Conservation (phyloP, 352 stramenopile genomes). For the Achlya hypogyna region DNA sequence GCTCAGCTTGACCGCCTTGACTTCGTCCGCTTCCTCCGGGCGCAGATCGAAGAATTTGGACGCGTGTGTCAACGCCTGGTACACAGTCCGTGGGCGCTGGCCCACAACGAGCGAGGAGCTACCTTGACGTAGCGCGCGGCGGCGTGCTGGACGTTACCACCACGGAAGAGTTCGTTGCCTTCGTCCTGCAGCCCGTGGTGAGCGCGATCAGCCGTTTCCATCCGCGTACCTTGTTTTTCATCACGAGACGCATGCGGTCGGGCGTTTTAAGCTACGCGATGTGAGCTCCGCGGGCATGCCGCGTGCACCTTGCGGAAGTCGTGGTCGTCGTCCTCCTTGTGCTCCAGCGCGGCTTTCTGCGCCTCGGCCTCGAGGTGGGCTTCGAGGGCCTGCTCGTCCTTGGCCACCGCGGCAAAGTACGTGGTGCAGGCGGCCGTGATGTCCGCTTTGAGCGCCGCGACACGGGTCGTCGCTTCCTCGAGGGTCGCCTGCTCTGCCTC, state of each 20-base stretch:
- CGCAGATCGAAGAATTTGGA: slow-evolving; percentile 90
- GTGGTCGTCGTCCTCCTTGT: slow-evolving; percentile 76
- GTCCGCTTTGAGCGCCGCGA: slow-evolving; percentile 42
- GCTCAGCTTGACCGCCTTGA: slow-evolving; percentile 83
- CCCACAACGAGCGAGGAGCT: neutral
- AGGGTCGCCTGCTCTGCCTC: slow-evolving; percentile 69
- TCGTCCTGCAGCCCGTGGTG: slow-evolving; percentile 73
- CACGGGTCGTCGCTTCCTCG: slow-evolving; percentile 38
- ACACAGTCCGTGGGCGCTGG: neutral
- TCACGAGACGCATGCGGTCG: slow-evolving; percentile 89
- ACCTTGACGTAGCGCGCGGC: slow-evolving; percentile 85
- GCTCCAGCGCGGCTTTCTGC: slow-evolving; percentile 55
- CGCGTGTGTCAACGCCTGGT: slow-evolving; percentile 68
- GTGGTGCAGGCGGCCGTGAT: slow-evolving; percentile 39
- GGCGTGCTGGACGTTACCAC: slow-evolving; percentile 83
- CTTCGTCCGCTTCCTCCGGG: slow-evolving; percentile 70
- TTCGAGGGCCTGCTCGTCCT: slow-evolving; percentile 55
- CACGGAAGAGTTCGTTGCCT: slow-evolving; percentile 89
- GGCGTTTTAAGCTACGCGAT: slow-evolving; percentile 69
- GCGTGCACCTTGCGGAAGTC: slow-evolving; percentile 68
- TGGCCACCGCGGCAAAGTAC: slow-evolving; percentile 62
- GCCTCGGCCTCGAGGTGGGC: slow-evolving; percentile 69
- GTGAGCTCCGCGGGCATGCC: neutral
- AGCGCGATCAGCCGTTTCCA: neutral
- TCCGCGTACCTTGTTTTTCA: slow-evolving; percentile 77